phyloP scores from a whole-genome alignment of 441 rosid genomes.

The Gossypium lobatum region DNA sequence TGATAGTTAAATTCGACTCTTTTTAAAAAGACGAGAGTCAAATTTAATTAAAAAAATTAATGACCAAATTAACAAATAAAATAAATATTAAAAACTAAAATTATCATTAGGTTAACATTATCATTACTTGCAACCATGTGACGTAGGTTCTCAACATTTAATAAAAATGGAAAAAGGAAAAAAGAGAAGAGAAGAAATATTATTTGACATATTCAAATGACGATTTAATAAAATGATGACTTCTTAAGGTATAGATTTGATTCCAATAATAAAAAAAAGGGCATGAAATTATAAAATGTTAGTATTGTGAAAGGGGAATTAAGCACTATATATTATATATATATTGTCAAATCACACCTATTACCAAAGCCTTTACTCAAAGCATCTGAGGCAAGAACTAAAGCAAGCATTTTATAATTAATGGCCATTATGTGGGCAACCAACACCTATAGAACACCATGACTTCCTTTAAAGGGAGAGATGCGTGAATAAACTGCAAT shows the following conservation, averaged over 20 bases:
- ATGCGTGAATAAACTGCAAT: neutral
- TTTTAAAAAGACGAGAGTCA: no score
- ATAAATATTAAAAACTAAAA: no score
- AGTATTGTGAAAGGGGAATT: conserved; percentile 32
- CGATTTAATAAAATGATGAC: conserved; percentile 8
- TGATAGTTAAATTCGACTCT: no score
- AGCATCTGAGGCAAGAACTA: neutral
- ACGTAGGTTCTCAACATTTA: no score
- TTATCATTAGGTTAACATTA: no score
- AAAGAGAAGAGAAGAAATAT: neutral
- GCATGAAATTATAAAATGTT: conserved; percentile 9
- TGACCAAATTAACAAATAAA: no score
- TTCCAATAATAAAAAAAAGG: neutral
- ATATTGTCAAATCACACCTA: conserved; percentile 18
- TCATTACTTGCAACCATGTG: no score
- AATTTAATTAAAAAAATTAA: no score
- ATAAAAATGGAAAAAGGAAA: no score
- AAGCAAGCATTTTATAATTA: neutral
- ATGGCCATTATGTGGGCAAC: neutral
- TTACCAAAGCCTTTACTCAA: neutral
- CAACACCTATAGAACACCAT: conserved; percentile 8
- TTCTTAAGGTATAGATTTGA: neutral
- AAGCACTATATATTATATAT: neutral
- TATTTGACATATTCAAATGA: conserved; percentile 3
- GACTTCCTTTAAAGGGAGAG: conserved; percentile 15